A percentile compares a stretch with the other conserved stretches of the same genome.
Conservation (phyloP, 139 green algal species). For the Pycnococcus provasolii region DNA sequence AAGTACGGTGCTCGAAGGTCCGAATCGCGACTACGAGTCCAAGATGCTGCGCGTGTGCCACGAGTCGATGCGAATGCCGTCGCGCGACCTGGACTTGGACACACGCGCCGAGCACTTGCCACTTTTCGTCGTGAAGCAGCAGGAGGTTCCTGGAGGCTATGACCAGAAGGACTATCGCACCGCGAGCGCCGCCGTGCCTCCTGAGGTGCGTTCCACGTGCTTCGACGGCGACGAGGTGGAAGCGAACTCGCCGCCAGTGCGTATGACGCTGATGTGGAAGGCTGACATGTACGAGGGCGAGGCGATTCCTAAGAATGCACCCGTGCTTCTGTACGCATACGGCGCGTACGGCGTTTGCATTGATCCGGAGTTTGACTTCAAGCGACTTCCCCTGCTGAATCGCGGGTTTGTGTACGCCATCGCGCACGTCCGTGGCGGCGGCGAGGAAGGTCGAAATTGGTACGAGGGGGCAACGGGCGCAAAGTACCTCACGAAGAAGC, state of each 20-base stretch:
- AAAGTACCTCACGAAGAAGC: constrained; percentile 63
- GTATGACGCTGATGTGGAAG: background rate
- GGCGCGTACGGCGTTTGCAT: constrained; percentile 31
- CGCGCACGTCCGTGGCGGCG: constrained; percentile 67
- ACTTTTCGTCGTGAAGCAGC: background rate
- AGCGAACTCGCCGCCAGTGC: background rate
- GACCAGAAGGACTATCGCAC: background rate
- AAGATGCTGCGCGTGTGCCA: constrained; percentile 7
- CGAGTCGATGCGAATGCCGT: constrained; percentile 1
- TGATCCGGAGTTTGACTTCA: constrained; percentile 35
- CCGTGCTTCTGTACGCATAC: constrained; percentile 28
- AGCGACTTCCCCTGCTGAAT: constrained; percentile 57
- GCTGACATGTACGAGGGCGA: background rate
- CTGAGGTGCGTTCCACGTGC: background rate
- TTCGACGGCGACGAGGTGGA: background rate
- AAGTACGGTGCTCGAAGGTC: background rate
- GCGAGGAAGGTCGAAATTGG: constrained; percentile 66
- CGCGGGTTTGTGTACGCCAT: constrained; percentile 63
- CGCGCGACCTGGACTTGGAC: background rate
- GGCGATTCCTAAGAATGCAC: background rate
- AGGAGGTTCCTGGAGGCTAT: background rate
- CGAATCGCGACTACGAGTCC: background rate
- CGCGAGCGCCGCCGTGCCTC: background rate
- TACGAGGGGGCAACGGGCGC: constrained; percentile 46
- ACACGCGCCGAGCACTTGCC: background rate